A percentile compares a stretch with the other conserved stretches of the same genome.
phyloP scores from a whole-genome alignment of 345 rosid species.

The Camelina sativa region DNA sequence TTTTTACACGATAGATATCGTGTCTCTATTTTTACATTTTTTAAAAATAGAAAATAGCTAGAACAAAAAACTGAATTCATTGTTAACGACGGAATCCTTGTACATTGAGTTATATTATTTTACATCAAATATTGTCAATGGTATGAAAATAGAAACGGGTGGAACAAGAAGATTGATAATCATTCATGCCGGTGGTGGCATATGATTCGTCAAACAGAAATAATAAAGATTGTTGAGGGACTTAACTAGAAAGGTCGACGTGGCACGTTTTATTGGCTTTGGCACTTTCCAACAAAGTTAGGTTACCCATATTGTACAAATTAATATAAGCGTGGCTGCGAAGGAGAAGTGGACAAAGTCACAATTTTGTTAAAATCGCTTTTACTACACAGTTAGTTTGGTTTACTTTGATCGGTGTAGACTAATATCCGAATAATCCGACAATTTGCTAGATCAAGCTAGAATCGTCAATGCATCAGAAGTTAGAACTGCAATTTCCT shows the following conservation, averaged over 20 bases:
- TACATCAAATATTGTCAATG: not conserved
- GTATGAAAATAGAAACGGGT: constrained; percentile 40
- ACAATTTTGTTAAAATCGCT: constrained; percentile 5
- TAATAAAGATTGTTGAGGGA: constrained; percentile 54
- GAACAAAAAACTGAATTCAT: not conserved
- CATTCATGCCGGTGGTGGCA: constrained; percentile 62
- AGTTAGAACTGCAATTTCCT: not conserved
- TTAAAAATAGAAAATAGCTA: constrained; percentile 11
- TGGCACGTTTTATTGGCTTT: constrained; percentile 35
- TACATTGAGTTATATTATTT: not conserved
- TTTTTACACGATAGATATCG: constrained; percentile 24
- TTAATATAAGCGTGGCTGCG: constrained; percentile 7
- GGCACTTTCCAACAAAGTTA: constrained; percentile 35
- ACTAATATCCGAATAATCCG: no score
- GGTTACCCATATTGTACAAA: constrained; percentile 37
- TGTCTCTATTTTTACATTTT: constrained; percentile 31
- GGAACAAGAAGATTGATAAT: constrained; percentile 47
- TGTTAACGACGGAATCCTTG: not conserved
- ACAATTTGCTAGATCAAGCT: no score
- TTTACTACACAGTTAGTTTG: not conserved
- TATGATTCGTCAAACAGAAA: constrained; percentile 72
- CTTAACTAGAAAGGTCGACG: constrained; percentile 74
- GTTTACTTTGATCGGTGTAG: not conserved
- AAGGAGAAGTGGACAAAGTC: constrained; percentile 7
- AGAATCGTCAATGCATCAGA: not conserved